phyloP scores from a whole-genome alignment of 345 rosid genomes.

The Microthlaspi erraticum region DNA sequence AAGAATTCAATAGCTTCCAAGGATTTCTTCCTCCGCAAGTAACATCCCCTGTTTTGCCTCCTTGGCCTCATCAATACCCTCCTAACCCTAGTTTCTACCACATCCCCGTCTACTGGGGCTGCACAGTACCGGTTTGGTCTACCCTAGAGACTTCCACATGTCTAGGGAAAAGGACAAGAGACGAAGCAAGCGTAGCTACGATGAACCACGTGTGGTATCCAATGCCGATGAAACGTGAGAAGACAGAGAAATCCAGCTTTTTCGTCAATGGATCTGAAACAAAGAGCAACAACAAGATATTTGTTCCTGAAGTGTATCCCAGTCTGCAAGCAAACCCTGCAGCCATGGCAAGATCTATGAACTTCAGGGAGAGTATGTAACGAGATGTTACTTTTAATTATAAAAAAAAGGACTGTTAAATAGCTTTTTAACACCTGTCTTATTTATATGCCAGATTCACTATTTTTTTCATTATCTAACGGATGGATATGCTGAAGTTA shows the following conservation, averaged over 20 bases:
- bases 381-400: too few relatives aligned
- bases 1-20: constrained; percentile 25
- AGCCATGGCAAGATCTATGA: constrained; percentile 67
- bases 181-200: constrained; percentile 39
- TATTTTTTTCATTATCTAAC: constrained; percentile 11
- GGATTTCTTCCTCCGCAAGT: constrained; percentile 43
- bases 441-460: constrained; percentile 15
- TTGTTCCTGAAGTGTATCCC: constrained; percentile 40
- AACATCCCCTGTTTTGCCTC: constrained; percentile 37
- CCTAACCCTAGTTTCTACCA: constrained; percentile 52
- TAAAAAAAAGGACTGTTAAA: neutral
- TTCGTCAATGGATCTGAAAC: constrained; percentile 49
- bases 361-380: constrained; percentile 63
- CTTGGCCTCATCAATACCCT: constrained; percentile 51
- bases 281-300: constrained; percentile 37
- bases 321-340: constrained; percentile 74
- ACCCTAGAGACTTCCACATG: constrained; percentile 24
- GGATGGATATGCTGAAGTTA: constrained; percentile 6
- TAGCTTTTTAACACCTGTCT: constrained; percentile 2
- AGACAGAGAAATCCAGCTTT: constrained; percentile 42
- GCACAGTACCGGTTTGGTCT: constrained; percentile 37
- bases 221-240: constrained; percentile 47
- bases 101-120: constrained; percentile 55
- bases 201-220: constrained; percentile 25
- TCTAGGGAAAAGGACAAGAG: constrained; percentile 69